A percentile compares a stretch with the other conserved stretches of the same genome.
Evolutionary conservation across 2,329 filamentous ascomycete genomes (phyloP).

Genomic region (Scleromitrula shiraiana): DNA sequence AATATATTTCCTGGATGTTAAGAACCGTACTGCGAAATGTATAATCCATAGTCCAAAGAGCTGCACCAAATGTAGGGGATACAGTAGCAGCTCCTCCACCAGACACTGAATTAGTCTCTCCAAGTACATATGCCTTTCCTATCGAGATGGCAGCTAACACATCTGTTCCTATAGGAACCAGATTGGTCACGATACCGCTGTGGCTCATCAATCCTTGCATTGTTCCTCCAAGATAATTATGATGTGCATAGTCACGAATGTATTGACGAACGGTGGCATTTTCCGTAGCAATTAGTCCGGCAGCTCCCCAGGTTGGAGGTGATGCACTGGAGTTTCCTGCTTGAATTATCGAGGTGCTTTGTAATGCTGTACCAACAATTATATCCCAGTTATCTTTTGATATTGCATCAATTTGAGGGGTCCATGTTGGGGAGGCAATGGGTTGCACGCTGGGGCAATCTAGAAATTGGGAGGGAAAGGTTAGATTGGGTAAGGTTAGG

Average conservation of each 20-base stretch:
- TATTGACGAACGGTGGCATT: slow-evolving; percentile 19
- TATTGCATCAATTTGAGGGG: slow-evolving; percentile 18
- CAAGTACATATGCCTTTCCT: slow-evolving; percentile 26
- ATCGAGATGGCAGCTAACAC: slow-evolving; percentile 16
- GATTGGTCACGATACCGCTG: slow-evolving; percentile 19
- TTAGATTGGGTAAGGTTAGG: neutral
- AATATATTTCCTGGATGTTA: slow-evolving; percentile 23
- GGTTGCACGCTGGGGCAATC: slow-evolving; percentile 30
- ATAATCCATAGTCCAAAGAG: slow-evolving; percentile 26
- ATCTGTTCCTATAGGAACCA: slow-evolving; percentile 18
- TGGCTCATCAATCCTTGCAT: slow-evolving; percentile 24
- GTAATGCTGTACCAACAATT: slow-evolving; percentile 18
- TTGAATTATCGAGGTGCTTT: slow-evolving; percentile 19
- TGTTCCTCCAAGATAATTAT: slow-evolving; percentile 35
- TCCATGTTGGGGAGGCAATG: slow-evolving; percentile 25
- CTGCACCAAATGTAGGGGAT: slow-evolving; percentile 24
- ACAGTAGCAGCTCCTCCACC: slow-evolving; percentile 23
- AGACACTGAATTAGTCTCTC: slow-evolving; percentile 28
- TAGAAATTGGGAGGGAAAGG: slow-evolving; percentile 17
- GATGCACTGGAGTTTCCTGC: slow-evolving; percentile 23
- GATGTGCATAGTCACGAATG: slow-evolving; percentile 24
- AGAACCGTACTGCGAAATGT: slow-evolving; percentile 13
- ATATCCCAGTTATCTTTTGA: slow-evolving; percentile 25
- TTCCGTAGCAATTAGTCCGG: slow-evolving; percentile 22
- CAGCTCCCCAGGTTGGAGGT: slow-evolving; percentile 26